Percentiles rank a stretch among this genome's conserved stretches.
Evolutionary conservation across 768 basidiomycete genomes (phyloP).

Genomic region (Amanita phalloides): DNA sequence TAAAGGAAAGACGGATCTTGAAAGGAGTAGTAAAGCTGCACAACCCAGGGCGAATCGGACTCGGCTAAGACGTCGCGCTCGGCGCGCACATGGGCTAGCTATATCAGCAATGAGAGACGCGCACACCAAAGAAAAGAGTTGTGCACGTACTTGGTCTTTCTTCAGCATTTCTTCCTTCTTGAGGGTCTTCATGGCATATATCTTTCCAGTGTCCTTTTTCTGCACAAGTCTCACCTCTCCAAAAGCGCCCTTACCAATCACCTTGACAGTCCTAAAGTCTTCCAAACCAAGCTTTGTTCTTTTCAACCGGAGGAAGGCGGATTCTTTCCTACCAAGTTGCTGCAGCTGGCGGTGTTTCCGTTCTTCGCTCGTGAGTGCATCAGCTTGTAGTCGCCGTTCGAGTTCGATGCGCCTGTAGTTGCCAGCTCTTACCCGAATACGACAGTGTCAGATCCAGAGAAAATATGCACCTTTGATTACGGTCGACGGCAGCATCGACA

Average conservation of each 20-base stretch:
- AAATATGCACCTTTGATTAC: slow-evolving; percentile 66
- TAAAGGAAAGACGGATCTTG: slow-evolving; percentile 90
- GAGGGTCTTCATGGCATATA: slow-evolving; percentile 98
- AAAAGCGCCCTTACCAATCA: slow-evolving; percentile 98
- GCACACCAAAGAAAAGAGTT: background rate
- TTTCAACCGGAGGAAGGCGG: slow-evolving; percentile 76
- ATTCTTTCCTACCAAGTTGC: slow-evolving; percentile 81
- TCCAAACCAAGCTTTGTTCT: slow-evolving; percentile 85
- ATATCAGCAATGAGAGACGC: background rate
- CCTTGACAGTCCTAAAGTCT: slow-evolving; percentile 95
- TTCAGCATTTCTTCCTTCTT: slow-evolving; percentile 99
- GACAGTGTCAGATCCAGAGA: slow-evolving; percentile 3
- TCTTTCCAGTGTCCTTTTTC: slow-evolving; percentile 93
- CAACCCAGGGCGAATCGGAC: slow-evolving; percentile 93
- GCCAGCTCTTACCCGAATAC: background rate
- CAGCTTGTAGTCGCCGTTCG: slow-evolving; percentile 67
- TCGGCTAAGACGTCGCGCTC: slow-evolving; percentile 96
- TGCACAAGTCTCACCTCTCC: slow-evolving; percentile 97
- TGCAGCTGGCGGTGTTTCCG: slow-evolving; percentile 77
- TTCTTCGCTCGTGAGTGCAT: slow-evolving; percentile 66
- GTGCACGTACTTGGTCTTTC: slow-evolving; percentile 74
- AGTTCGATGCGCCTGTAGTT: slow-evolving; percentile 72
- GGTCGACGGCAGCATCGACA: slow-evolving; percentile 89
- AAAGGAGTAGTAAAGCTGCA: slow-evolving; percentile 97
- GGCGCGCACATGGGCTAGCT: slow-evolving; percentile 97